Conservation (phyloP, 2,329 filamentous ascomycete genomes). For the Orbilia brochopaga region DNA sequence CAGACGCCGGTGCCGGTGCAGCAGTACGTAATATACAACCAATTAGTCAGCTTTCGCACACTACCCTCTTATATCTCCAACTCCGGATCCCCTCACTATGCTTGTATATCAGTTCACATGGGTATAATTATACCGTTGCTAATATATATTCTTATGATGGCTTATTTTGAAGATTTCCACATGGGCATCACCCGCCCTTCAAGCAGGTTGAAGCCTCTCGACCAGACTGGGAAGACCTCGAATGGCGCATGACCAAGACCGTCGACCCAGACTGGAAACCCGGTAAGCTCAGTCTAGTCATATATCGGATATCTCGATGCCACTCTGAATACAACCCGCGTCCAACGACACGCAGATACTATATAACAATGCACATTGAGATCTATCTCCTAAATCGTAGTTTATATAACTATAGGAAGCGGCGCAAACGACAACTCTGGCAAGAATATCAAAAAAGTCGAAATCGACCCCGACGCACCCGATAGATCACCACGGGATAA, state of each 20-base stretch:
- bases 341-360: too few relatives aligned
- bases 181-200: constrained; percentile 70
- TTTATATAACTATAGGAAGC: constrained; percentile 33
- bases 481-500: constrained; percentile 73
- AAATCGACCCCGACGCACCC: constrained; percentile 80
- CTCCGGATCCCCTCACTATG: background rate
- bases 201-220: constrained; percentile 72
- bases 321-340: too few relatives aligned
- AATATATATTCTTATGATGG: too few relatives aligned
- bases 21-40: background rate
- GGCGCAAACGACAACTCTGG: constrained; percentile 56
- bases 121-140: too few relatives aligned
- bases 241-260: constrained; percentile 45
- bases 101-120: too few relatives aligned
- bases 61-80: too few relatives aligned
- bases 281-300: constrained; percentile 12
- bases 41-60: too few relatives aligned
- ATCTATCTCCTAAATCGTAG: constrained; percentile 38
- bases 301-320: background rate
- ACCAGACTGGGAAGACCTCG: constrained; percentile 64
- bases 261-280: constrained; percentile 39
- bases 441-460: constrained; percentile 64
- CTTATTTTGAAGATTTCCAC: too few relatives aligned
- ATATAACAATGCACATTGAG: too few relatives aligned
- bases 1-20: background rate